phyloP scores from a whole-genome alignment of 1,284 basidiomycete genomes.

The Apiotrichum sp. region DNA sequence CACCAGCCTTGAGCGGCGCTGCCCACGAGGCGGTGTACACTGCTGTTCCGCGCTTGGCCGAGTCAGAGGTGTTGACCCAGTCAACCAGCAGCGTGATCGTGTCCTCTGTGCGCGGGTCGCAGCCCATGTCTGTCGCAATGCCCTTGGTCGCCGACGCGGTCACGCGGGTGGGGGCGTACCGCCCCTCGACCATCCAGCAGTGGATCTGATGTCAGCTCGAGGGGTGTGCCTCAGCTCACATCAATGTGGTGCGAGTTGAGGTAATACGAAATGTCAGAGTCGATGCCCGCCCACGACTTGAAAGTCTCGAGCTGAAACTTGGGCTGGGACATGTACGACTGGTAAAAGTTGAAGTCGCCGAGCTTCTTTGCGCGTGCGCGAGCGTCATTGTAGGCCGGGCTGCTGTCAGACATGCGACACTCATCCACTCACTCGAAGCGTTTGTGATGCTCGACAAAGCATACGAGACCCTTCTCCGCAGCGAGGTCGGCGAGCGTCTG shows the following conservation, averaged over 20 bases:
- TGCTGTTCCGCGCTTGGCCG: slow-evolving; percentile 53
- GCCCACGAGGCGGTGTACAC: slow-evolving; percentile 83
- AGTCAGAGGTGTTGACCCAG: slow-evolving; percentile 71
- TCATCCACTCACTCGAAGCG: slow-evolving; percentile 57
- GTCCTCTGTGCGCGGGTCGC: slow-evolving; percentile 66
- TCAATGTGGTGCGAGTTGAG: slow-evolving; percentile 85
- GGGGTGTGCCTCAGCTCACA: slow-evolving; percentile 47
- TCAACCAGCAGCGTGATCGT: slow-evolving; percentile 91
- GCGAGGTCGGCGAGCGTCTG: slow-evolving; percentile 66
- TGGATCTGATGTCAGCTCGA: slow-evolving; percentile 55
- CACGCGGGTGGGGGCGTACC: slow-evolving; percentile 64
- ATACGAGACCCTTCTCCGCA: slow-evolving; percentile 70
- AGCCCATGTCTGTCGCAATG: slow-evolving; percentile 74
- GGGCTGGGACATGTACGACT: slow-evolving; percentile 76
- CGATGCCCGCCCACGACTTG: slow-evolving; percentile 87
- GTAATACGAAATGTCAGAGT: slow-evolving; percentile 84
- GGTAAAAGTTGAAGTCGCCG: slow-evolving; percentile 81
- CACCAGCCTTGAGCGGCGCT: slow-evolving; percentile 50
- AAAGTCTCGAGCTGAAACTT: slow-evolving; percentile 91
- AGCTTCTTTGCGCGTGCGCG: slow-evolving; percentile 63
- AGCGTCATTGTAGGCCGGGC: slow-evolving; percentile 84
- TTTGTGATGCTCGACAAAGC: slow-evolving; percentile 78
- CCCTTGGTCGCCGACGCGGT: slow-evolving; percentile 81
- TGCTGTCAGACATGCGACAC: slow-evolving; percentile 40
- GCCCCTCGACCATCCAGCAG: slow-evolving; percentile 83